phyloP scores from a whole-genome alignment of 208 protist species.

The Crithidia bombi region DNA sequence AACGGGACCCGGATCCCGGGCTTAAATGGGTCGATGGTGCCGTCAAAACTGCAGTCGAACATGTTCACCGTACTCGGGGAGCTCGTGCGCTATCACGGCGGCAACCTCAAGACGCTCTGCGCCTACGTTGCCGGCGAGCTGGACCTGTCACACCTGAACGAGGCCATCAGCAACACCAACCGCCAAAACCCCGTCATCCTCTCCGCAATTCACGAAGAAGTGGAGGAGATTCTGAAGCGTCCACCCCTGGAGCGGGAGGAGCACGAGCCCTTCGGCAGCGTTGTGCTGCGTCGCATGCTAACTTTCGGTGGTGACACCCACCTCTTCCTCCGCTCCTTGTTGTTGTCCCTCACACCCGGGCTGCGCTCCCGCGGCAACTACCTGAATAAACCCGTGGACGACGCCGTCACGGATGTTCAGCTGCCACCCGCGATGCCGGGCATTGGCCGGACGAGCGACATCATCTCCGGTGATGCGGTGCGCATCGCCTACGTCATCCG shows the following conservation, averaged over 20 bases:
- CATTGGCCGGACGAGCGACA: slow-evolving; percentile 55
- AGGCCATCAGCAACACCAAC: slow-evolving; percentile 34
- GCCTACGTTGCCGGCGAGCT: slow-evolving; percentile 50
- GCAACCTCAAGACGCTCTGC: slow-evolving; percentile 54
- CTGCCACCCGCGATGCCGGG: slow-evolving; percentile 25
- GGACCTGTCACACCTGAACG: slow-evolving; percentile 53
- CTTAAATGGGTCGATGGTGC: slow-evolving; percentile 57
- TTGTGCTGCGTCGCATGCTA: slow-evolving; percentile 67
- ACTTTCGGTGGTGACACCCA: slow-evolving; percentile 59
- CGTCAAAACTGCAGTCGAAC: slow-evolving; percentile 56
- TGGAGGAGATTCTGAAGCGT: slow-evolving; percentile 45
- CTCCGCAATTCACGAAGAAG: slow-evolving; percentile 32
- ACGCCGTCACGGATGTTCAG: slow-evolving; percentile 21
- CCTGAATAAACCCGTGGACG: slow-evolving; percentile 36
- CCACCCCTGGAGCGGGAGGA: slow-evolving; percentile 74
- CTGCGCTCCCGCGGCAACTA: slow-evolving; percentile 77
- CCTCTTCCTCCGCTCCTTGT: slow-evolving; percentile 63
- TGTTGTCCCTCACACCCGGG: slow-evolving; percentile 76
- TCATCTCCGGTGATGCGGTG: slow-evolving; percentile 58
- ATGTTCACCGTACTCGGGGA: slow-evolving; percentile 68
- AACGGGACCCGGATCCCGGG: slow-evolving; percentile 74
- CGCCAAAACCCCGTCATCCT: slow-evolving; percentile 31
- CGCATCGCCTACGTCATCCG: slow-evolving; percentile 54
- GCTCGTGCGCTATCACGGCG: slow-evolving; percentile 70
- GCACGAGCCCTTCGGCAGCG: slow-evolving; percentile 72